A percentile compares a stretch with the other conserved stretches of the same genome.
These are phyloP conservation scores for Scalesia atractyloides DNA, from an alignment of 129 eudicot species.

Conservation along the genomic window DNA sequence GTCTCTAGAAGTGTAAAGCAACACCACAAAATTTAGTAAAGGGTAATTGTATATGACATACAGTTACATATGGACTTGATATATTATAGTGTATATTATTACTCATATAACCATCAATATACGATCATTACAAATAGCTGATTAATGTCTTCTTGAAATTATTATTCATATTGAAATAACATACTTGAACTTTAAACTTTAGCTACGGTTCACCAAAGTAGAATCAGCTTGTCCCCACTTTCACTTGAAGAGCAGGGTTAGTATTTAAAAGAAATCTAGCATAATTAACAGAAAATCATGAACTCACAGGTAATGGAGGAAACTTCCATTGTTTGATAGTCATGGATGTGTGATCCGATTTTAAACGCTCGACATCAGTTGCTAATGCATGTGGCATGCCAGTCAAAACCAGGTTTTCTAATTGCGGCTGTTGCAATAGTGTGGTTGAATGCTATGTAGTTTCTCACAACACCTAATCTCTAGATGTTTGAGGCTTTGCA, in stretches of 20 bases:
- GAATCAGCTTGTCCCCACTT: slow-evolving; percentile 27
- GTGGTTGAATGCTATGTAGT: slow-evolving; percentile 27
- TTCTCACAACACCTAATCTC: slow-evolving; percentile 47
- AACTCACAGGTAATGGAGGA: slow-evolving; percentile 42
- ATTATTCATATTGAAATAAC: neutral
- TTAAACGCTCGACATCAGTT: slow-evolving; percentile 13
- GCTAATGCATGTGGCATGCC: slow-evolving; percentile 42
- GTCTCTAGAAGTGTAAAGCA: no score
- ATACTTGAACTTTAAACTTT: slow-evolving; percentile 7
- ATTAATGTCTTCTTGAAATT: neutral
- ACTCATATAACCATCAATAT: no score
- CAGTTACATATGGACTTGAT: no score
- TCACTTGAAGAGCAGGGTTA: slow-evolving; percentile 1
- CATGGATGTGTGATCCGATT: slow-evolving; percentile 11
- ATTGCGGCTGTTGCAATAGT: slow-evolving; percentile 21
- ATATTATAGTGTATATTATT: no score
- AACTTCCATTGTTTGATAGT: slow-evolving; percentile 35
- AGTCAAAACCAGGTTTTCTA: slow-evolving; percentile 43
- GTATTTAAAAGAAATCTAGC: neutral
- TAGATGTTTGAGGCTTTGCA: slow-evolving; percentile 47
- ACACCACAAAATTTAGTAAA: no score
- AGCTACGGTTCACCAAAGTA: slow-evolving; percentile 10
- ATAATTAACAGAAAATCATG: neutral
- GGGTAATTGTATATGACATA: no score
- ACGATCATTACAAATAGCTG: no score